Evolutionary conservation across 2,329 filamentous ascomycete species (phyloP).

Genomic region (Penicillium sp.): DNA sequence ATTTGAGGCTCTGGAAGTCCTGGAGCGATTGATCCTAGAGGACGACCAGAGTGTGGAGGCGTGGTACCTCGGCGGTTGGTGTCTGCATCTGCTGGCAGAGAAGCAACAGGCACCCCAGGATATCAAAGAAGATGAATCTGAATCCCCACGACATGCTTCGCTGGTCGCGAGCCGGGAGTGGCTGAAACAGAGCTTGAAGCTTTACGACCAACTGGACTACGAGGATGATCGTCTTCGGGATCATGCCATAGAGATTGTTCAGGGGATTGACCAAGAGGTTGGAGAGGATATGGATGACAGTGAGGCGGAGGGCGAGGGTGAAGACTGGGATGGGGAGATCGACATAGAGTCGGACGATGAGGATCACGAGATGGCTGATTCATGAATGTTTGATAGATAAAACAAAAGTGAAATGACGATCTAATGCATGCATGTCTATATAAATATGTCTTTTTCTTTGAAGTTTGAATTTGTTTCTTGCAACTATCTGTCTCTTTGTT

Average conservation of each 20-base stretch:
- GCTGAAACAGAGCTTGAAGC: constrained; percentile 75
- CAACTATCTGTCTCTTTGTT: constrained; percentile 19
- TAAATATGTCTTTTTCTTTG: constrained; percentile 19
- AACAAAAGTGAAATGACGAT: constrained; percentile 21
- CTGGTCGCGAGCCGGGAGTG: constrained; percentile 78
- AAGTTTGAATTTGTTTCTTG: neutral
- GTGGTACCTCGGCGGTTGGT: constrained; percentile 97
- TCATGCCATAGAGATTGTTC: constrained; percentile 45
- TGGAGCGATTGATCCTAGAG: constrained; percentile 80
- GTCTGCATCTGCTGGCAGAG: constrained; percentile 68
- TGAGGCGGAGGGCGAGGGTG: constrained; percentile 48
- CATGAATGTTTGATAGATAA: constrained; percentile 27
- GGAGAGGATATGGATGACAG: constrained; percentile 60
- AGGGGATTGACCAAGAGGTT: constrained; percentile 62
- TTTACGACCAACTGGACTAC: constrained; percentile 79
- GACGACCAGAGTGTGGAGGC: constrained; percentile 94
- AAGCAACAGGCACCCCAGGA: constrained; percentile 44
- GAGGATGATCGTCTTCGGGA: constrained; percentile 52
- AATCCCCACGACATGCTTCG: constrained; percentile 59
- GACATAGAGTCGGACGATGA: constrained; percentile 53
- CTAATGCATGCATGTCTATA: constrained; percentile 20
- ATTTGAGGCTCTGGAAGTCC: constrained; percentile 77
- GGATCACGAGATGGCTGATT: constrained; percentile 57
- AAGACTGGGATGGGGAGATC: constrained; percentile 54
- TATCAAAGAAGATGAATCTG: constrained; percentile 35